Evolutionary conservation across 371 early-diverging fungal genomes (phyloP).

Genomic region (Mucor irregularis): DNA sequence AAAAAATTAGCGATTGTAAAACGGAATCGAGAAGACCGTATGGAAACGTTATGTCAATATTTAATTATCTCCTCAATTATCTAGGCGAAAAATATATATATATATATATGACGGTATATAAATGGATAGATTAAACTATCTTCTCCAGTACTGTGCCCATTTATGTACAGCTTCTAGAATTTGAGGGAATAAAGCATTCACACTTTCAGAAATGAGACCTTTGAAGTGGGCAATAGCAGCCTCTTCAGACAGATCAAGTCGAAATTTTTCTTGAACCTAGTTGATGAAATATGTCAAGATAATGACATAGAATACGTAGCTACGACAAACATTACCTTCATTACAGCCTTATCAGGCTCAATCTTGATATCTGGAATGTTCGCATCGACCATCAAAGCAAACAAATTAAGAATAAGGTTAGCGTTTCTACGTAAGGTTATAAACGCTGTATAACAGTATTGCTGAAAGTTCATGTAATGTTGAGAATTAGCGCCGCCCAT

Average conservation of each 20-base stretch:
- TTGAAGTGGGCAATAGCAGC: slow-evolving; percentile 94
- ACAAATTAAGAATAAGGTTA: slow-evolving; percentile 92
- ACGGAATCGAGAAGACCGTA: no score
- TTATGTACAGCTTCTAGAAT: slow-evolving; percentile 96
- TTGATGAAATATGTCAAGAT: background rate
- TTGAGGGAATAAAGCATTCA: slow-evolving; percentile 95
- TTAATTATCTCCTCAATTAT: no score
- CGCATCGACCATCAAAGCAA: slow-evolving; percentile 93
- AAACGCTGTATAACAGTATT: slow-evolving; percentile 92
- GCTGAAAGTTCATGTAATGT: slow-evolving; percentile 84
- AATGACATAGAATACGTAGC: no score
- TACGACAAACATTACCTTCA: no score
- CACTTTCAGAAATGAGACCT: slow-evolving; percentile 87
- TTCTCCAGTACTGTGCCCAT: slow-evolving; percentile 90
- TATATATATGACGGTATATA: no score
- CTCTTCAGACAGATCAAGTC: slow-evolving; percentile 91
- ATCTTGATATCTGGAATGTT: slow-evolving; percentile 94
- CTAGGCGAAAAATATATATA: no score
- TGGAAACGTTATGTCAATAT: no score
- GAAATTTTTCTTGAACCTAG: slow-evolving; percentile 92
- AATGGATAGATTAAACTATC: slow-evolving; percentile 34
- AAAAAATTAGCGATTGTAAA: no score
- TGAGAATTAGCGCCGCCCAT: slow-evolving; percentile 92
- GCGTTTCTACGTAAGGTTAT: slow-evolving; percentile 90
- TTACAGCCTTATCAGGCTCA: slow-evolving; percentile 95